Evolutionary conservation across 768 basidiomycete species (phyloP).

Genomic region (Tulasnella sp.): DNA sequence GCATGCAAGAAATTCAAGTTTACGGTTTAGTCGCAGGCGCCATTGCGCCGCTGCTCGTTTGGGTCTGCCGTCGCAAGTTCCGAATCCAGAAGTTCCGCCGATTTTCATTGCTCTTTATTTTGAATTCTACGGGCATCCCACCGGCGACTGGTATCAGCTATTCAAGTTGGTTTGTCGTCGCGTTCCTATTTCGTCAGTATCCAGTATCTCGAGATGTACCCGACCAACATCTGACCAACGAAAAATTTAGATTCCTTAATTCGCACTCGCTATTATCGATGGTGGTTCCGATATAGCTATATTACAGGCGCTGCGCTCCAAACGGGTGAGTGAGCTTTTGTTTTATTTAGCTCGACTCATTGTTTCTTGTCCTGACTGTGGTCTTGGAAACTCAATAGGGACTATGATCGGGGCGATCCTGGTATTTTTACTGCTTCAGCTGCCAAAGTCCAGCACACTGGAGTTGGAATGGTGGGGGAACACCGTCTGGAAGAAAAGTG

Average conservation of each 20-base stretch:
- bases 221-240: too few relatives aligned
- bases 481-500: conserved; percentile 32
- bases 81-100: conserved; percentile 40
- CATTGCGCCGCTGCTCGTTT: conserved; percentile 44
- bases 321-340: conserved; percentile 34
- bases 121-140: conserved; percentile 44
- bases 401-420: conserved; percentile 89
- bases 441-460: conserved; percentile 87
- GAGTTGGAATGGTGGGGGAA: conserved; percentile 44
- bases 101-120: conserved; percentile 44
- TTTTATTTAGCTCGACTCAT: conserved; percentile 34
- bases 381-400: conserved; percentile 47
- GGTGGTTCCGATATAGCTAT: conserved; percentile 54
- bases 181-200: conserved; percentile 46
- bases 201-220: too few relatives aligned
- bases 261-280: conserved; percentile 43
- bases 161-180: conserved; percentile 43
- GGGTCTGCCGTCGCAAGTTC: conserved; percentile 39
- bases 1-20: conserved; percentile 42
- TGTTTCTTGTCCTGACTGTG: conserved; percentile 33
- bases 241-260: conserved; percentile 41
- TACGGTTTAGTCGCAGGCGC: conserved; percentile 43
- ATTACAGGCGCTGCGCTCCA: conserved; percentile 46
- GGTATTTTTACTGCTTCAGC: conserved; percentile 68
- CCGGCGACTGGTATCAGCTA: conserved; percentile 49